Evolutionary conservation across 805 yeast species (phyloP), one percentile per base, ranked within the genome.

Genomic region (Pichia deserticola): DNA sequence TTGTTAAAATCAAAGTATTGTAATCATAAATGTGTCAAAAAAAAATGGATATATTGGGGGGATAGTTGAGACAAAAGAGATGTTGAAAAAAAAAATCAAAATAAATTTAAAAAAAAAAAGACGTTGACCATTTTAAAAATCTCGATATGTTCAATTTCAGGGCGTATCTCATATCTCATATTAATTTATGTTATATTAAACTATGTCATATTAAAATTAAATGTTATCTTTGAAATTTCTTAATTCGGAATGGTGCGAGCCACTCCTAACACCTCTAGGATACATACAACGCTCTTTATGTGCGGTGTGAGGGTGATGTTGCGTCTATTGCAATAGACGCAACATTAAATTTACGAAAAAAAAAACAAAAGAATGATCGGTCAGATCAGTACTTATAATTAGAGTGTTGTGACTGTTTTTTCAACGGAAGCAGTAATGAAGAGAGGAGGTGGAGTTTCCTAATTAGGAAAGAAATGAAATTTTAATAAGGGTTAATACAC

Each of bases 191-290:
- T 20, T 20, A 20, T 3, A 20, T 20, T 20, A 20, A 2, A 1
- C 11, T 9, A 34, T 9, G 10, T 6, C 13, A 34, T 9, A 5
- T 34, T 5, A 34, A 34, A 34, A 34, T 4, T 12, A 3, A 40
- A 27, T 15, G 39, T 43, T 45, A 45, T 45, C 48, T 45, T 12
- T 27, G 36, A 34, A 45, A 33, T 45, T 40, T 9, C 48, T 20
- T 7, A 30, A 44, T 43, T n/a, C 7, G 32, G 42, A 8, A 13
- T 27, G 4, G 5, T 11, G 5, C 29, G 5, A 7, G 9, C 20
- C 10, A 9, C 33, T 43, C 48, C 48, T 39, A 5, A 28, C 42
- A 45, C 48, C 48, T 7, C 48, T 7, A 1, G 7, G 2, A 2
- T 12, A n/a, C 4, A 10, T 27, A 7, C 1, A 4, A 10, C 4